phyloP scores from a whole-genome alignment of 345 rosid species.

The Brassica carinata region DNA sequence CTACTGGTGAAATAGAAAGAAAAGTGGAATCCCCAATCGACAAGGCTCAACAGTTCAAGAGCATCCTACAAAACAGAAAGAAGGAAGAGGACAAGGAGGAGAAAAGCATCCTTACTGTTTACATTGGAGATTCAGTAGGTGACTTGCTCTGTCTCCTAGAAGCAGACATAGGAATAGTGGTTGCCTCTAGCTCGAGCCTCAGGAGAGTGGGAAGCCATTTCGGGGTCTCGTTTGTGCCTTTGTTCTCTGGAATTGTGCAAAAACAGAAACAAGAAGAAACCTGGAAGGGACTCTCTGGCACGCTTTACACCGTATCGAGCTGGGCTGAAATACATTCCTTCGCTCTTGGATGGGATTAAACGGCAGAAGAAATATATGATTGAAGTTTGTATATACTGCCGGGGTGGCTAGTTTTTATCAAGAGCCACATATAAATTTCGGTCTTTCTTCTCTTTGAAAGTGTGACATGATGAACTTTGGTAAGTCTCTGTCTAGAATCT shows the following conservation, averaged over 20 bases:
- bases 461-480: background rate
- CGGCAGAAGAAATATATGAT: slow-evolving; percentile 1
- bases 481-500: background rate
- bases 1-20: slow-evolving; percentile 75
- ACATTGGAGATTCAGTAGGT: slow-evolving; percentile 88
- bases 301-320: slow-evolving; percentile 77
- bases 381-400: slow-evolving; percentile 24
- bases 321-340: slow-evolving; percentile 97
- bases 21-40: slow-evolving; percentile 76
- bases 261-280: slow-evolving; percentile 63
- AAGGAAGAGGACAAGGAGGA: slow-evolving; percentile 34
- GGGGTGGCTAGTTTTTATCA: slow-evolving; percentile 40
- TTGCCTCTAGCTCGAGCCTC: slow-evolving; percentile 81
- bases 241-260: slow-evolving; percentile 67
- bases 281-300: slow-evolving; percentile 78
- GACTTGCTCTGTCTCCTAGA: slow-evolving; percentile 90
- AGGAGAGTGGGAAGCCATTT: slow-evolving; percentile 76
- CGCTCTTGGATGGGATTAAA: slow-evolving; percentile 76
- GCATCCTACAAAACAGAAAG: slow-evolving; percentile 44
- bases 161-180: slow-evolving; percentile 92
- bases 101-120: slow-evolving; percentile 57
- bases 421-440: slow-evolving; percentile 33
- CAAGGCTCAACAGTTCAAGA: slow-evolving; percentile 65
- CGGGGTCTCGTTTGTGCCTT: slow-evolving; percentile 85
- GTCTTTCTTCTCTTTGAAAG: background rate